Base-by-base conservation (phyloP, 352 stramenopile genomes). In the Pythium scleroteichum region DNA sequence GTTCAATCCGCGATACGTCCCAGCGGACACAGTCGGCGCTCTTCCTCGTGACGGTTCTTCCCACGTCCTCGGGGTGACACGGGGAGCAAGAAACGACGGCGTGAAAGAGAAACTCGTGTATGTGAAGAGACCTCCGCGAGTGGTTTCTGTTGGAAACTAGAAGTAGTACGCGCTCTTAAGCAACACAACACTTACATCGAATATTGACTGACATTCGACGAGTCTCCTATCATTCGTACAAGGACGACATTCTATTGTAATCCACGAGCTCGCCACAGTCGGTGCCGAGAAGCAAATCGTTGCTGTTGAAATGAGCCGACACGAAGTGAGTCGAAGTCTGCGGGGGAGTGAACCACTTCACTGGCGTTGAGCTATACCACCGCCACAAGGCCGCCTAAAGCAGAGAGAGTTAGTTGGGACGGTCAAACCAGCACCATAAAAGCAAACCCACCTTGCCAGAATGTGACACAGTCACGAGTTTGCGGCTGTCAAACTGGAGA, bases 401-500 rank as follows among this genome's bases (percentile, higher is more conserved):
- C 20, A 23, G 14, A 35, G 2, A 50, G n/a, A 6, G 23, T 19
- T 20, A 51, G 13, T 9, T 39, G 10, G 29, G 29, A 35, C 5
- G 10, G 29, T 35, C 29, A 5, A 35, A 35, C 10, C 29, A 35
- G 5, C 29, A 10, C 10, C n/a, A n/a, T n/a, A n/a, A n/a, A n/a
- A n/a, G n/a, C 8, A 12, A 20, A 49, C 14, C n/a, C 75, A 93
- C 84, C 72, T 92, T 92, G 59, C 80, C 82, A 12, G 71, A 78
- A 14, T 74, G 59, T 23, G 87, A 94, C 23, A 94, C 80, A 24
- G 74, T 93, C 62, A 96, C 73, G 52, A 96, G 66, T 68, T 96
- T 96, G 41, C 85, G 85, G 67, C 87, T 94, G 61, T 96, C 87
- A 64, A 94, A 94, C 48, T 94, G 79, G 33, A 96, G 59, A 5